These are phyloP conservation scores for Sporisorium exsertum DNA, from an alignment of 1,284 basidiomycete species.

Conservation along the genomic window DNA sequence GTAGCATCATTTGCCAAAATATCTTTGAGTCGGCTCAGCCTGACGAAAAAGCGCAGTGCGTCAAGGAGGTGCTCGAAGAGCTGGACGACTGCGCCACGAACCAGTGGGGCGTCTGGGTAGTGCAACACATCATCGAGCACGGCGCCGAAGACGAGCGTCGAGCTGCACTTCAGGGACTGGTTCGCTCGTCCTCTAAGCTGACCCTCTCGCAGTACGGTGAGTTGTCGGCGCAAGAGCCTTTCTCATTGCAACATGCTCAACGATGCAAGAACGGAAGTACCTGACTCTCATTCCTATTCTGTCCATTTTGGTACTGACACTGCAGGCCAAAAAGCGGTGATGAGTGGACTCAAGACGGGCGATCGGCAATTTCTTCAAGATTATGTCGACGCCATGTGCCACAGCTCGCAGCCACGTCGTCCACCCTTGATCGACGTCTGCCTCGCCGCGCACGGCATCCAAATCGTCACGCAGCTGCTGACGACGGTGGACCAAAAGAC, in stretches of 20 bases:
- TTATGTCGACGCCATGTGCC: slow-evolving; percentile 59
- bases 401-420: slow-evolving; percentile 48
- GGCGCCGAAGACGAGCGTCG: slow-evolving; percentile 43
- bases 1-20: slow-evolving; percentile 64
- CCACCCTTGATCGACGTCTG: slow-evolving; percentile 65
- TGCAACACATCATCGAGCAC: slow-evolving; percentile 67
- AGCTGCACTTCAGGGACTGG: slow-evolving; percentile 46
- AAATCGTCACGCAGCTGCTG: slow-evolving; percentile 68
- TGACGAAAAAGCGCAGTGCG: slow-evolving; percentile 52
- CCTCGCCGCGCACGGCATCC: slow-evolving; percentile 61
- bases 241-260: not conserved
- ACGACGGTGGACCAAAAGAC: slow-evolving; percentile 55
- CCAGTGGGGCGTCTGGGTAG: slow-evolving; percentile 69
- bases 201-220: slow-evolving; percentile 64
- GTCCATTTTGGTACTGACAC: not conserved
- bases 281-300: not conserved
- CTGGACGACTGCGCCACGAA: slow-evolving; percentile 57
- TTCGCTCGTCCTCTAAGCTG: slow-evolving; percentile 48
- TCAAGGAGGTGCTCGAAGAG: slow-evolving; percentile 59
- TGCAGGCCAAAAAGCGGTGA: slow-evolving; percentile 64
- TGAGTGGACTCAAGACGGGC: slow-evolving; percentile 60
- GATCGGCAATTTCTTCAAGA: slow-evolving; percentile 44
- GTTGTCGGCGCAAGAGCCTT: slow-evolving; percentile 5
- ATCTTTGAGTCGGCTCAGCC: slow-evolving; percentile 59
- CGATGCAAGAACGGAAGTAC: not conserved